A percentile compares a stretch with the other conserved stretches of the same genome.
These are phyloP conservation scores for Nakazawaea siamensis DNA, from an alignment of 805 yeast species.

Conservation along the genomic window DNA sequence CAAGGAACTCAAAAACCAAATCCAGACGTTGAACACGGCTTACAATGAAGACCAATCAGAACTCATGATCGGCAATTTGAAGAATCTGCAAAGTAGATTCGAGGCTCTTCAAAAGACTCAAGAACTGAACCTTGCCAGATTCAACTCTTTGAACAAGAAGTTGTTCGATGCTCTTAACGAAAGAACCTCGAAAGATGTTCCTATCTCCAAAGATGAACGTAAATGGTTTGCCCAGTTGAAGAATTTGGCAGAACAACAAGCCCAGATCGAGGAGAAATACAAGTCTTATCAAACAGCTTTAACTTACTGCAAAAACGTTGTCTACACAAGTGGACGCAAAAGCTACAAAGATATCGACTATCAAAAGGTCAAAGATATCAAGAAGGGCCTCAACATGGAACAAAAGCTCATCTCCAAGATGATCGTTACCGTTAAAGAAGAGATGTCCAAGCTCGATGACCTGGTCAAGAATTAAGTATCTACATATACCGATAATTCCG, in stretches of 20 bases:
- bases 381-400: conserved; percentile 23
- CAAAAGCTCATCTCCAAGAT: conserved; percentile 17
- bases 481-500: no score
- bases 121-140: conserved; percentile 15
- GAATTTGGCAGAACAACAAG: conserved; percentile 21
- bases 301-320: conserved; percentile 18
- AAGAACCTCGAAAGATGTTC: conserved; percentile 13
- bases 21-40: conserved; percentile 16
- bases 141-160: conserved; percentile 22
- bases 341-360: not conserved
- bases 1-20: conserved; percentile 32
- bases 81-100: conserved; percentile 12
- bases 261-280: conserved; percentile 21
- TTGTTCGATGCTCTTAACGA: conserved; percentile 15
- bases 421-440: conserved; percentile 1
- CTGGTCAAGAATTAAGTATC: no score
- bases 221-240: conserved; percentile 38
- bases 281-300: conserved; percentile 20
- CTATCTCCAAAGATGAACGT: conserved; percentile 31
- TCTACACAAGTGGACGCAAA: conserved; percentile 12
- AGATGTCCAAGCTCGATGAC: no score
- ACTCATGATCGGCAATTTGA: not conserved
- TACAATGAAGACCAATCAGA: not conserved
- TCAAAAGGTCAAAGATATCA: conserved; percentile 8
- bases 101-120: conserved; percentile 10